These are phyloP conservation scores for Ceratobasidium sp. DNA, from an alignment of 1,284 basidiomycete species.

Conservation along the genomic window DNA sequence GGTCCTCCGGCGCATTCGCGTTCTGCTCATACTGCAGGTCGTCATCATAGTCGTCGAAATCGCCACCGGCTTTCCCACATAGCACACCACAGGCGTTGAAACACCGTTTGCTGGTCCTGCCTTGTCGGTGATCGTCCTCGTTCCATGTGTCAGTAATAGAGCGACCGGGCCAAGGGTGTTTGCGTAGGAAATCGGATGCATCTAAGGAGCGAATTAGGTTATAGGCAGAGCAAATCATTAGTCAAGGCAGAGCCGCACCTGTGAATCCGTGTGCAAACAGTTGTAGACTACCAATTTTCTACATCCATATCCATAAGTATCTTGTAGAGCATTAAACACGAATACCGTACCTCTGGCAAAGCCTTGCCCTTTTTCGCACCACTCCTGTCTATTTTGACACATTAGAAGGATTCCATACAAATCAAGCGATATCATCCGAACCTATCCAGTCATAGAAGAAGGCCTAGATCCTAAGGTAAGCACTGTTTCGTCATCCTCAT, in stretches of 20 bases:
- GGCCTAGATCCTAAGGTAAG: constrained; percentile 63
- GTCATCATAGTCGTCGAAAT: constrained; percentile 67
- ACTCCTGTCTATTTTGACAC: constrained; percentile 67
- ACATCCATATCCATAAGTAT: background rate
- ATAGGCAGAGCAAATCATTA: background rate
- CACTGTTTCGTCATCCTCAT: constrained; percentile 14
- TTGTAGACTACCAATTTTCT: constrained; percentile 91
- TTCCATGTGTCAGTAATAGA: constrained; percentile 87
- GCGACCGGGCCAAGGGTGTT: constrained; percentile 90
- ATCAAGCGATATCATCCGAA: background rate
- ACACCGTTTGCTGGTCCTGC: constrained; percentile 71
- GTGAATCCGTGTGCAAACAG: constrained; percentile 88
- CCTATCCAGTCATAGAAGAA: constrained; percentile 90
- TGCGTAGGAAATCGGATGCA: constrained; percentile 87
- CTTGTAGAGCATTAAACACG: background rate
- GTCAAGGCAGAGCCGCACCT: constrained; percentile 61
- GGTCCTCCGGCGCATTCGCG: constrained; percentile 72
- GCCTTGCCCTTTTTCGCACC: constrained; percentile 83
- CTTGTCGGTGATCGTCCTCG: constrained; percentile 80
- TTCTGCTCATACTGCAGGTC: constrained; percentile 50
- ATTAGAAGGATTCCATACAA: background rate
- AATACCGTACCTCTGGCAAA: constrained; percentile 67
- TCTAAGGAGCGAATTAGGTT: constrained; percentile 63
- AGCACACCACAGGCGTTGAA: constrained; percentile 77
- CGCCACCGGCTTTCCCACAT: constrained; percentile 83